Evolutionary conservation across 306 rosid genomes (phyloP).

Genomic region (Vicia villosa): DNA sequence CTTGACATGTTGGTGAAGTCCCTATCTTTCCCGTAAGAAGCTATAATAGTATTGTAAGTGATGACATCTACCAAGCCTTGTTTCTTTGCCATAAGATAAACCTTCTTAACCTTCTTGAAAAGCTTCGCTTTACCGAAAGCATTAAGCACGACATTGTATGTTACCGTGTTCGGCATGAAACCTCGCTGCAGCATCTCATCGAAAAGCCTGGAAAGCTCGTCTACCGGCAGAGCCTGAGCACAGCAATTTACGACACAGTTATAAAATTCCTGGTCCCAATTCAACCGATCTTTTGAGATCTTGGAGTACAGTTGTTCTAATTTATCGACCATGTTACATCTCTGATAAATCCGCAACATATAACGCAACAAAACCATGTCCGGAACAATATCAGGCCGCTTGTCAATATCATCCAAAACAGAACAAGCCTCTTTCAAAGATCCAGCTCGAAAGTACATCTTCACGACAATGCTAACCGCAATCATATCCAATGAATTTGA

Average conservation of each 20-base stretch:
- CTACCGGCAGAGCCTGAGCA: constrained; percentile 76
- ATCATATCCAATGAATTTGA: constrained; percentile 69
- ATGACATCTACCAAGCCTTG: constrained; percentile 71
- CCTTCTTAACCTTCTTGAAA: constrained; percentile 67
- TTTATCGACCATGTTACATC: constrained; percentile 63
- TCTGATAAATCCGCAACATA: constrained; percentile 81
- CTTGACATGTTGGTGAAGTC: constrained; percentile 75
- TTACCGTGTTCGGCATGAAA: constrained; percentile 64
- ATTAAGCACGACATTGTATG: constrained; percentile 78
- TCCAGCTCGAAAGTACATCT: constrained; percentile 84
- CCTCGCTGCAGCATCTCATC: constrained; percentile 81
- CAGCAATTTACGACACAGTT: constrained; percentile 83
- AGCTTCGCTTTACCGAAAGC: constrained; percentile 82
- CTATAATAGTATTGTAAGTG: constrained; percentile 84
- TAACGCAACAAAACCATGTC: constrained; percentile 67
- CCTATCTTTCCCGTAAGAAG: constrained; percentile 73
- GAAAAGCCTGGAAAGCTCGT: constrained; percentile 81
- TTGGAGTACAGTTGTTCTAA: constrained; percentile 61
- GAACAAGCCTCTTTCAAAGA: constrained; percentile 75
- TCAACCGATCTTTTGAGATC: constrained; percentile 57
- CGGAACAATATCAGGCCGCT: constrained; percentile 65
- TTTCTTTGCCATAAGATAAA: constrained; percentile 78
- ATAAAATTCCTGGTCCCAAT: constrained; percentile 85
- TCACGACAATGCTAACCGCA: constrained; percentile 70
- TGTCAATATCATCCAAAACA: constrained; percentile 65